Percentiles rank a stretch among this genome's conserved stretches.
Conservation (phyloP, 169 alveolate genomes). For the Theileria equi region DNA sequence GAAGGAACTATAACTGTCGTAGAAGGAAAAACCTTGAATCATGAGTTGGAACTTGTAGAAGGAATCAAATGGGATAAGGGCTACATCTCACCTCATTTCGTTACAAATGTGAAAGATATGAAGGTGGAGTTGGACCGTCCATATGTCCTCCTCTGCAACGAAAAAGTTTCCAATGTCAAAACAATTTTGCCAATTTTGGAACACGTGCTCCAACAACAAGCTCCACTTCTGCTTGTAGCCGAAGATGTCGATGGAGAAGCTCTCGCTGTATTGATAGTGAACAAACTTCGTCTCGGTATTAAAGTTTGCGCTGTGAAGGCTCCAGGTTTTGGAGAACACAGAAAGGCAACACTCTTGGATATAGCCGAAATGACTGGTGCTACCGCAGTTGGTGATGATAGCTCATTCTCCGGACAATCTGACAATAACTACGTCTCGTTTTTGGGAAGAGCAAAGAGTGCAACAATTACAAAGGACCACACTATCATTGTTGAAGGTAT, state of each 20-base stretch:
- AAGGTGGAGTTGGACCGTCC: slow-evolving; percentile 96
- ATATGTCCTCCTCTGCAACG: slow-evolving; percentile 90
- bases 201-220: slow-evolving; percentile 89
- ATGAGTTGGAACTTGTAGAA: slow-evolving; percentile 97
- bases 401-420: slow-evolving; percentile 81
- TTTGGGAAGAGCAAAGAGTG: slow-evolving; percentile 92
- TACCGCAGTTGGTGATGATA: slow-evolving; percentile 88
- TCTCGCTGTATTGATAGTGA: slow-evolving; percentile 96
- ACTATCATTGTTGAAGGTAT: slow-evolving; percentile 95
- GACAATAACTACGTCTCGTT: slow-evolving; percentile 73
- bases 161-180: slow-evolving; percentile 89
- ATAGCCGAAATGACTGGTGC: slow-evolving; percentile 96
- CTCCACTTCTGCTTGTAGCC: slow-evolving; percentile 93
- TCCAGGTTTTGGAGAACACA: slow-evolving; percentile 96
- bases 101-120: slow-evolving; percentile 93
- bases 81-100: slow-evolving; percentile 97
- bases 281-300: slow-evolving; percentile 96
- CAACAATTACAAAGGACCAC: slow-evolving; percentile 95
- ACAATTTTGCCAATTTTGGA: slow-evolving; percentile 93
- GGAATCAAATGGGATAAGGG: slow-evolving; percentile 98
- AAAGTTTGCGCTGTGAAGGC: slow-evolving; percentile 97
- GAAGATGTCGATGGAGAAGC: slow-evolving; percentile 99
- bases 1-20: slow-evolving; percentile 97
- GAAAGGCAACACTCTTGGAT: slow-evolving; percentile 94
- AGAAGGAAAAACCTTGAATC: slow-evolving; percentile 97